Evolutionary conservation across 1,139 yeast genomes (phyloP).

Genomic region (Pichia sp.): DNA sequence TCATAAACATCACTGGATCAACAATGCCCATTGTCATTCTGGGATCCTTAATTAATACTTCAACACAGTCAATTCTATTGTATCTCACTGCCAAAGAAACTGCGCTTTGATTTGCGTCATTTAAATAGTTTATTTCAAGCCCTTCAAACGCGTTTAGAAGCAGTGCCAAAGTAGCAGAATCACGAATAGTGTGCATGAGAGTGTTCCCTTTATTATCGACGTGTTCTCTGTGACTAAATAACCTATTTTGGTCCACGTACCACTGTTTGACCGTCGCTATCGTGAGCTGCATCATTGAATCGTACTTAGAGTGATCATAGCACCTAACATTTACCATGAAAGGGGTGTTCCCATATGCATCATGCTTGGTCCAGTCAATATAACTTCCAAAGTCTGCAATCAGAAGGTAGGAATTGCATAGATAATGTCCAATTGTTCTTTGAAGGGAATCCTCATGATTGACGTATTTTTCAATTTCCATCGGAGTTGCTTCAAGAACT

Average conservation of each 20-base stretch:
- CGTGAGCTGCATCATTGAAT: constrained; percentile 39
- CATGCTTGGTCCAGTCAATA: constrained; percentile 68
- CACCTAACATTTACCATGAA: constrained; percentile 68
- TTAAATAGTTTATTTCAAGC: constrained; percentile 60
- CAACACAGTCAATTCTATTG: constrained; percentile 55
- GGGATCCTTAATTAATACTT: constrained; percentile 37
- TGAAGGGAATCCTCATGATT: constrained; percentile 42
- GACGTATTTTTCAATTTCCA: constrained; percentile 37
- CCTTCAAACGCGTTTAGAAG: constrained; percentile 31
- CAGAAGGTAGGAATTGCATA: constrained; percentile 51
- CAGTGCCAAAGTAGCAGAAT: constrained; percentile 17
- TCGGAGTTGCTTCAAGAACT: constrained; percentile 37
- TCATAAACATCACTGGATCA: constrained; percentile 36
- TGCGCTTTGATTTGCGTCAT: constrained; percentile 29
- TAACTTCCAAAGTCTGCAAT: constrained; percentile 49
- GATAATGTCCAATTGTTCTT: constrained; percentile 68
- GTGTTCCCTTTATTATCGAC: constrained; percentile 70
- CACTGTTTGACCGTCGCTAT: constrained; percentile 39
- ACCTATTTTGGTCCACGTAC: constrained; percentile 27
- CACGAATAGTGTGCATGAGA: constrained; percentile 58
- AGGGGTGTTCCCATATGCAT: constrained; percentile 70
- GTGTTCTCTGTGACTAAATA: constrained; percentile 50
- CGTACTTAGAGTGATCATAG: constrained; percentile 70
- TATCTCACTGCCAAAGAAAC: constrained; percentile 43
- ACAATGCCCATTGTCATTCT: constrained; percentile 38